Percentiles rank a stretch among this genome's conserved stretches.
These are phyloP conservation scores for Neurospora africana DNA, from an alignment of 495 filamentous ascomycete species.

Conservation along the genomic window DNA sequence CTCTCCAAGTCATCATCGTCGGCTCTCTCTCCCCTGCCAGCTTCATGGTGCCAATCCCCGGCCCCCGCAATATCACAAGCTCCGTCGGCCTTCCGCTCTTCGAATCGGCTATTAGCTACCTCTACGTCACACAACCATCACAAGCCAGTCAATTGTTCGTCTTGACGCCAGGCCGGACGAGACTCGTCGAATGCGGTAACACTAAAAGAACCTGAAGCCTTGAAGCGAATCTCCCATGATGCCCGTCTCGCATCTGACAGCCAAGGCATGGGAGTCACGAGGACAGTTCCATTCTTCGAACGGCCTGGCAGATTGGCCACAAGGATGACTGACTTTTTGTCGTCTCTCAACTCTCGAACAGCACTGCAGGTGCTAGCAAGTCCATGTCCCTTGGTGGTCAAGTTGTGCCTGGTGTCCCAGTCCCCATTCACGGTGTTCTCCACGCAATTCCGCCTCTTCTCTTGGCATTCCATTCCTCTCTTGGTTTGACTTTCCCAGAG, in stretches of 20 bases:
- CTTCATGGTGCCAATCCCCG: not conserved
- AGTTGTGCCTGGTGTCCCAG: not conserved
- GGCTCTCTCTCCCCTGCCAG: not conserved
- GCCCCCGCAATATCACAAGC: constrained; percentile 46
- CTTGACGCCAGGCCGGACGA: not conserved
- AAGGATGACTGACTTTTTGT: not conserved
- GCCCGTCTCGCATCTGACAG: not conserved
- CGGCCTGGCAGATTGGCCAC: not conserved
- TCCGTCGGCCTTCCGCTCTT: constrained; percentile 23
- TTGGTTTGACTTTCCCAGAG: not conserved
- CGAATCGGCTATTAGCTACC: constrained; percentile 29
- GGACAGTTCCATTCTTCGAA: not conserved
- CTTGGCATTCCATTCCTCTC: not conserved
- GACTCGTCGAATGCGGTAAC: not conserved
- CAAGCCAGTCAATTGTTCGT: constrained; percentile 13
- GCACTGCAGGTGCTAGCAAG: not conserved
- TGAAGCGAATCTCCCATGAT: not conserved
- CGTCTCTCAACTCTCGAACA: not conserved
- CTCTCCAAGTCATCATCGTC: not conserved
- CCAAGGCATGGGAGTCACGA: not conserved
- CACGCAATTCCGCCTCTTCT: not conserved
- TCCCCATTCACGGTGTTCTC: not conserved
- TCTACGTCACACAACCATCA: constrained; percentile 24
- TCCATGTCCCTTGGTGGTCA: not conserved
- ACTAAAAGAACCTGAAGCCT: not conserved